Evolutionary conservation across 345 rosid species (phyloP), one percentile per base, ranked within the genome.

Genomic region (Salix suchowensis): DNA sequence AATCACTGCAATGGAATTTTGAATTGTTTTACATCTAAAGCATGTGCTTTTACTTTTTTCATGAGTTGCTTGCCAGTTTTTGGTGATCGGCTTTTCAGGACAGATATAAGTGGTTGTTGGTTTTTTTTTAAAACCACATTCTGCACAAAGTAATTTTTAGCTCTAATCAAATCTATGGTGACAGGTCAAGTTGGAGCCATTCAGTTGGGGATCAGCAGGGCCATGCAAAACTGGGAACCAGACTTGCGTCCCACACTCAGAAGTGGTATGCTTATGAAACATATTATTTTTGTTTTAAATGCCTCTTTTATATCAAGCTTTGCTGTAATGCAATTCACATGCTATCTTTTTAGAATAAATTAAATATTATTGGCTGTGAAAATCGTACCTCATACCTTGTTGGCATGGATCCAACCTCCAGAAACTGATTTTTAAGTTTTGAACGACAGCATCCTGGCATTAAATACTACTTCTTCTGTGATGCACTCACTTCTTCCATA

Each of bases 131-230:
- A n/a, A 66, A 66, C 69, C 32, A 18, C 42, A 66, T 66, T 21
- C 30, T 62, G 18, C 40, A 66, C 5, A 32, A 14, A 12, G 11
- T 6, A 19, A 66, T 32, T 32, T 66, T 28, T 32, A 28, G 15
- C 0, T 66, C 72, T 34, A 12, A 67, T 61, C 32, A 64, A 80
- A 64, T 74, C 50, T 65, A 21, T 71, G 79, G 48, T 80, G 61
- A 74, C 84, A 95, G 98, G 98, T 84, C 98, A 95, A 91, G 96
- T 95, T 42, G 98, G 96, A 83, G 98, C 98, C 19, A 87, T 95
- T 73, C 93, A 77, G 64, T 79, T 95, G 83, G 98, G 98, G 46
- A 86, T 93, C 82, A 90, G 98, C 83, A 88, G 96, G 87, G 98
- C 97, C 10, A 71, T 95, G 83, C 98, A 95, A 80, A 90, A 87